phyloP scores from a whole-genome alignment of 106 monocot species.

The Ottelia alismoides region DNA sequence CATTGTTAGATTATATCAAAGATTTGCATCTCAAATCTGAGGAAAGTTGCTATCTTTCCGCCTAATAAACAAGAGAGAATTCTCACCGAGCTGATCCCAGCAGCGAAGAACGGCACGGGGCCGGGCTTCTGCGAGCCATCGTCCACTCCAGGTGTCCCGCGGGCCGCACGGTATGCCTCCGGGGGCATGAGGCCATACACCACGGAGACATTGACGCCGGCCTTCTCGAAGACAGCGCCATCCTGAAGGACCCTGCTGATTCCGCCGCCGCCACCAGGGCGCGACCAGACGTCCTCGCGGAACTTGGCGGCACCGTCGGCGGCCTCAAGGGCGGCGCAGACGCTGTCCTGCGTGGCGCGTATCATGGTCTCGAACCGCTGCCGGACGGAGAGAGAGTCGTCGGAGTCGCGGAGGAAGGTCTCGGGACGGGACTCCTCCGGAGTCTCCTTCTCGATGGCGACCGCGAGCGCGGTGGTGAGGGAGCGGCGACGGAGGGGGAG shows the following conservation, averaged over 20 bases:
- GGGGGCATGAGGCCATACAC: conserved; percentile 99
- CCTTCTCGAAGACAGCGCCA: conserved; percentile 88
- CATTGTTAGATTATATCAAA: too few relatives aligned
- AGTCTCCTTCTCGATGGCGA: conserved; percentile 89
- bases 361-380: conserved; percentile 94
- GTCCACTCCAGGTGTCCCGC: conserved; percentile 23
- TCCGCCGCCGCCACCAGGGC: conserved; percentile 92
- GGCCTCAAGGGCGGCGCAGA: conserved; percentile 82
- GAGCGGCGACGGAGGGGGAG: conserved; percentile 11
- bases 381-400: conserved; percentile 32
- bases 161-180: conserved; percentile 91
- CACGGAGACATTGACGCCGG: conserved; percentile 96
- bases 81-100: conserved; percentile 91
- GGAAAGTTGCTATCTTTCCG: too few relatives aligned
- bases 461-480: conserved; percentile 8
- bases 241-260: conserved; percentile 94
- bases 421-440: conserved; percentile 93
- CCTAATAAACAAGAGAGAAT: not conserved
- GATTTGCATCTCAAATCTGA: too few relatives aligned
- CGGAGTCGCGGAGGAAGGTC: conserved; percentile 72
- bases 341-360: conserved; percentile 68
- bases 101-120: conserved; percentile 92
- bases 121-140: conserved; percentile 33
- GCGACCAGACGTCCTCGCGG: conserved; percentile 96
- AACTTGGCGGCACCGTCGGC: conserved; percentile 72